These are phyloP conservation scores for Rachicladosporium sp. DNA, from an alignment of 2,329 filamentous ascomycete genomes.

Conservation along the genomic window DNA sequence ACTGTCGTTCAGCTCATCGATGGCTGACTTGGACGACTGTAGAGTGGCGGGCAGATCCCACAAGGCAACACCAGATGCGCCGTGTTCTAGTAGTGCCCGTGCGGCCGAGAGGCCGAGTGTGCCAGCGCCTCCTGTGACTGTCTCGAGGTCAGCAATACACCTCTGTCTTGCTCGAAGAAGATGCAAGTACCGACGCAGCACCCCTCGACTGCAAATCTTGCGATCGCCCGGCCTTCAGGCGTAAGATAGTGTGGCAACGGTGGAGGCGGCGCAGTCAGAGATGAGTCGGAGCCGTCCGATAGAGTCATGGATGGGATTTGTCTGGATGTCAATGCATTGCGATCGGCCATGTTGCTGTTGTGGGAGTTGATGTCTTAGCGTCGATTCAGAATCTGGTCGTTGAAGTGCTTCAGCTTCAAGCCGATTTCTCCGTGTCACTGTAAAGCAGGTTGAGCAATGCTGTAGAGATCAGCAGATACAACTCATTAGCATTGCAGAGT, in stretches of 20 bases:
- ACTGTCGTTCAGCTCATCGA: slow-evolving; percentile 15
- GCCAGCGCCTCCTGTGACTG: slow-evolving; percentile 56
- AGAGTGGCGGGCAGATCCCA: slow-evolving; percentile 44
- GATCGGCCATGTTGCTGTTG: slow-evolving; percentile 19
- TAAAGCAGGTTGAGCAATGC: too few relatives aligned
- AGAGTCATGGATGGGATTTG: slow-evolving; percentile 38
- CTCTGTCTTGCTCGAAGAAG: too few relatives aligned
- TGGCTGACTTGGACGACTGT: slow-evolving; percentile 26
- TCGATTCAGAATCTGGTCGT: too few relatives aligned
- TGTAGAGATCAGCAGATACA: too few relatives aligned
- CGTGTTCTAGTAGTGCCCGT: slow-evolving; percentile 56
- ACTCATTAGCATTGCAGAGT: too few relatives aligned
- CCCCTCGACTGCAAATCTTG: slow-evolving; percentile 41
- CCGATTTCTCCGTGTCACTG: too few relatives aligned
- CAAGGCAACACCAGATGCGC: slow-evolving; percentile 45
- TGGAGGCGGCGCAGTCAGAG: slow-evolving; percentile 32
- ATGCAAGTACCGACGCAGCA: slow-evolving; percentile 35
- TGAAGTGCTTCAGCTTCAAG: too few relatives aligned
- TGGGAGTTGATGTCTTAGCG: too few relatives aligned
- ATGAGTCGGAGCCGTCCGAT: slow-evolving; percentile 30
- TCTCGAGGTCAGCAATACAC: slow-evolving; percentile 4
- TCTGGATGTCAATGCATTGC: slow-evolving; percentile 32
- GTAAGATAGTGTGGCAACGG: slow-evolving; percentile 32
- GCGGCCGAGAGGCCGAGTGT: slow-evolving; percentile 47
- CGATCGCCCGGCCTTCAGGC: slow-evolving; percentile 30